Percentiles rank a stretch among this genome's conserved stretches.
phyloP scores from a whole-genome alignment of 306 rosid species.

The Quercus engelmannii region DNA sequence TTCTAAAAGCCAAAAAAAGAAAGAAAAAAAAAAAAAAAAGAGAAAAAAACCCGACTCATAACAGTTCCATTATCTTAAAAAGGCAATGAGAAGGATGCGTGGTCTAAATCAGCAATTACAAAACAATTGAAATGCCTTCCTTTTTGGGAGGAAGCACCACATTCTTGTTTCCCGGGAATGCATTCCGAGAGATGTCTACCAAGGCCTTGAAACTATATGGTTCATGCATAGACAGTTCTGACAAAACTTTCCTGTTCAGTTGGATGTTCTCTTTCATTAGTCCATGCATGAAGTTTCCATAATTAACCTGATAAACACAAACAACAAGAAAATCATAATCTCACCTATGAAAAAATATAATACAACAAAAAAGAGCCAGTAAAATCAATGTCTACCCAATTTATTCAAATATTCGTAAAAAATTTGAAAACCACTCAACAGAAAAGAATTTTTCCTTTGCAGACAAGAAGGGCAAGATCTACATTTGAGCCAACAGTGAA shows the following conservation, averaged over 20 bases:
- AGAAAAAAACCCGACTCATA: too few relatives aligned
- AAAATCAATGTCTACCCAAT: neutral
- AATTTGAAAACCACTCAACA: neutral
- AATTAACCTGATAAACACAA: slow-evolving; percentile 55
- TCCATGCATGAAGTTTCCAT: slow-evolving; percentile 93
- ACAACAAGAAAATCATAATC: neutral
- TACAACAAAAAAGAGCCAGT: neutral
- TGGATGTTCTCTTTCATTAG: slow-evolving; percentile 87
- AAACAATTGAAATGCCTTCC: slow-evolving; percentile 35
- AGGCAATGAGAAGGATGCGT: neutral
- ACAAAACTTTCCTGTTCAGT: slow-evolving; percentile 84
- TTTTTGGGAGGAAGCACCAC: slow-evolving; percentile 60
- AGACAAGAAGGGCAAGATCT: neutral
- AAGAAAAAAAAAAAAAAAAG: too few relatives aligned
- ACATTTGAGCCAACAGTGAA: neutral
- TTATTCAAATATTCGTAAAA: neutral
- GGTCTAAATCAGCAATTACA: slow-evolving; percentile 23
- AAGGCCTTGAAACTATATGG: slow-evolving; percentile 76
- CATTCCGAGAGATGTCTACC: slow-evolving; percentile 65
- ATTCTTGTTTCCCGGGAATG: slow-evolving; percentile 86
- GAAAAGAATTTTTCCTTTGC: too few relatives aligned
- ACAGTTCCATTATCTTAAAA: neutral
- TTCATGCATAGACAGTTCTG: slow-evolving; percentile 90
- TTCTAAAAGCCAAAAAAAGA: too few relatives aligned
- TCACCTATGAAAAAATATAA: too few relatives aligned